These are phyloP conservation scores for Anisodus acutangulus DNA, from an alignment of 257 asterid genomes.

Conservation along the genomic window DNA sequence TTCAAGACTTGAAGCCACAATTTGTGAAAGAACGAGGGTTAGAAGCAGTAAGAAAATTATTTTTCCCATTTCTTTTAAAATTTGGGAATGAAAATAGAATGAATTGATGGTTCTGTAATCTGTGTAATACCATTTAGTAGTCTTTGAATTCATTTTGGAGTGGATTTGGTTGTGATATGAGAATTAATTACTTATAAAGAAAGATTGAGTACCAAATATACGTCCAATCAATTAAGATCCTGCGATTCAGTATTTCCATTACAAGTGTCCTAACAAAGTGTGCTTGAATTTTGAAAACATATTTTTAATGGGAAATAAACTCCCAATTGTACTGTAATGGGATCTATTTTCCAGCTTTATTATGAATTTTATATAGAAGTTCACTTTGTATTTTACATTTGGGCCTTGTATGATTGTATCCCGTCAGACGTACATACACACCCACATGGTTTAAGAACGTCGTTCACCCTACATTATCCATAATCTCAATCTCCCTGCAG, in stretches of 20 bases:
- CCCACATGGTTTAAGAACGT: too few relatives aligned
- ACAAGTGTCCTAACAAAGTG: not conserved
- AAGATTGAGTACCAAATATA: not conserved
- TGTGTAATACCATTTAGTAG: not conserved
- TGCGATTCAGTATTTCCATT: not conserved
- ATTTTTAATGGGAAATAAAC: not conserved
- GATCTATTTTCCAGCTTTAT: slow-evolving; percentile 1
- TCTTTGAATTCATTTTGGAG: not conserved
- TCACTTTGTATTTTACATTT: too few relatives aligned
- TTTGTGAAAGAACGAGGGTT: not conserved
- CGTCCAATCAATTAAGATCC: not conserved
- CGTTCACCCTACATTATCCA: too few relatives aligned
- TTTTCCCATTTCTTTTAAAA: slow-evolving; percentile 11
- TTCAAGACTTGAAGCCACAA: not conserved
- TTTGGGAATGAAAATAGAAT: not conserved
- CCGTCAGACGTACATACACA: too few relatives aligned
- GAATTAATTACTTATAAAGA: not conserved
- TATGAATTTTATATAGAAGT: too few relatives aligned
- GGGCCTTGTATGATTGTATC: too few relatives aligned
- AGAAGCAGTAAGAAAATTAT: not conserved
- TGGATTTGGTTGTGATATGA: not conserved
- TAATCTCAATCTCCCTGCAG: too few relatives aligned
- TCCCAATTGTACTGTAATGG: not conserved
- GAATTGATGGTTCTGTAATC: not conserved
- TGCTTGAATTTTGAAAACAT: not conserved